phyloP scores from a whole-genome alignment of 371 early-diverging fungal species.

The Lichtheimia hyalospora region DNA sequence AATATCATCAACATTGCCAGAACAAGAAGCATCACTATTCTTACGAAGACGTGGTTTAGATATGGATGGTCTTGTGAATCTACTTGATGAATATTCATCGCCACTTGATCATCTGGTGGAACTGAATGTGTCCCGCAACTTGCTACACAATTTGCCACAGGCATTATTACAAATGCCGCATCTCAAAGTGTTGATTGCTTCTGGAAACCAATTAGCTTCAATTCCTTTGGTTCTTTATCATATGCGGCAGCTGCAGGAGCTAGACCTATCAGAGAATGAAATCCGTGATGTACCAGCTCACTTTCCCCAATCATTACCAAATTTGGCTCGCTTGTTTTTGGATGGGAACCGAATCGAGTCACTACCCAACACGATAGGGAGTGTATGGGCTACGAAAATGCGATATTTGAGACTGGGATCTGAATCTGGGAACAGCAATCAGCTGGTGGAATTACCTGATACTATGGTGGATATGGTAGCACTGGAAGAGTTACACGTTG shows the following conservation, averaged over 20 bases:
- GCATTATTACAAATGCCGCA: neutral
- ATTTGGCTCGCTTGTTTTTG: neutral
- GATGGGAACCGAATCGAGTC: neutral
- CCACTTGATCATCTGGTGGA: neutral
- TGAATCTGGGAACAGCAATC: neutral
- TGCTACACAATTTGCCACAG: neutral
- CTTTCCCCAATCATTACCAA: neutral
- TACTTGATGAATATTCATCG: neutral
- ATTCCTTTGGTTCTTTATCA: neutral
- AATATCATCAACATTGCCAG: too few species aligned
- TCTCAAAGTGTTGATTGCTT: neutral
- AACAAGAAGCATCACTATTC: too few species aligned
- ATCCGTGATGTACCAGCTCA: neutral
- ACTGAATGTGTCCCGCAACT: neutral
- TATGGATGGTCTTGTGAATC: too few species aligned
- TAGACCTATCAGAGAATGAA: neutral
- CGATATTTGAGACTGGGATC: neutral
- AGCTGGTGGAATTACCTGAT: neutral
- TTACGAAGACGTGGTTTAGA: too few species aligned
- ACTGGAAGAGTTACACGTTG: neutral
- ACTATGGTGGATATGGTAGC: neutral
- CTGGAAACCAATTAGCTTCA: neutral
- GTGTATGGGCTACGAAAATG: neutral
- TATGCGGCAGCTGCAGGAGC: neutral
- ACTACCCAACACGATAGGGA: neutral